Base-by-base conservation (phyloP, 345 rosid species). In the Abelmoschus esculentus region DNA sequence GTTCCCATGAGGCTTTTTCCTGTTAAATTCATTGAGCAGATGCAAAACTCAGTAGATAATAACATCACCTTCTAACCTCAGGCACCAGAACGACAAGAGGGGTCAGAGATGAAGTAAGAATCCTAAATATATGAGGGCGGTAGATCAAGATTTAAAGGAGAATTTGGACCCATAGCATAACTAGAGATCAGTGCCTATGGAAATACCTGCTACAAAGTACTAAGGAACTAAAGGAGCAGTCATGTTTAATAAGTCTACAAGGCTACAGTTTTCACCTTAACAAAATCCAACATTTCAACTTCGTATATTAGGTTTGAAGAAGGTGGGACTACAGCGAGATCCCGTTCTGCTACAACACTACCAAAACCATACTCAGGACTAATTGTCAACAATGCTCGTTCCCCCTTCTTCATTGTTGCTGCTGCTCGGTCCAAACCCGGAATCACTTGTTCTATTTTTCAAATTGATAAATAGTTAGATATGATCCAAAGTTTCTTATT, bases 331-430 rank as follows among this genome's bases (percentile, higher is more conserved):
- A 70, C 55, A 31, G 83, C 82, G 64, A 81, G 84, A 71, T 78
- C 84, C 22, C 66, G 46, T 72, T 76, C 67, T 3, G 70, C 79
- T 67, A 80, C 84, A 47, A 59, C 57, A 40, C 61, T 78, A 68
- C 87, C 89, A 80, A 83, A 86, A 49, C 87, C 89, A 75, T 86
- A 81, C 58, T 81, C 85, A 32, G 75, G 81, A 69, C 70, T 32
- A 63, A 86, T 74, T 3, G 83, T 81, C 71, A 81, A 47, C 31
- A 81, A 9, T 59, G 83, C 86, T 73, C 8, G 49, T 67, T 86
- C 89, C 49, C 84, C 87, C 69, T 76, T 86, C 79, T 78, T 83
- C 89, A 86, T 86, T 1, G 86, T 81, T 67, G 81, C 73, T 61
- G 73, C 87, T 5, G 77, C 84, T 78, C 56, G 73, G 65, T 83